phyloP scores from a whole-genome alignment of 441 rosid species.

The Capsella rubella region DNA sequence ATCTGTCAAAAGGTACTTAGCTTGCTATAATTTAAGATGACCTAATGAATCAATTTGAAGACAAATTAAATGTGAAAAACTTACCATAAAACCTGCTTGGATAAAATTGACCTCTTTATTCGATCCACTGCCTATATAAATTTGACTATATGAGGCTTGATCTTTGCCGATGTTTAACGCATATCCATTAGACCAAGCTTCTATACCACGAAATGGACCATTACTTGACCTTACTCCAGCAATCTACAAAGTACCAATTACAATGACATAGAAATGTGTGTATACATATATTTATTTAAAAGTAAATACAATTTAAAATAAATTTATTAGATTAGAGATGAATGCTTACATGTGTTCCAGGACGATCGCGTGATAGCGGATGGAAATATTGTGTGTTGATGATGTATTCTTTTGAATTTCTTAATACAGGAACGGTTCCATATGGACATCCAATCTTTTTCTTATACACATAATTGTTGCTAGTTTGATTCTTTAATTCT shows the following conservation, averaged over 20 bases:
- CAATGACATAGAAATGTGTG: not conserved
- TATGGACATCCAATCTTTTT: not conserved
- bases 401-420: not conserved
- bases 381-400: not conserved
- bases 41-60: not conserved
- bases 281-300: not conserved
- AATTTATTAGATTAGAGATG: not conserved
- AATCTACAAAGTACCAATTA: not conserved
- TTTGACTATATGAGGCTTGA: slow-evolving; percentile 18
- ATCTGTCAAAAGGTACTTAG: not conserved
- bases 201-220: slow-evolving; percentile 10
- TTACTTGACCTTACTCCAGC: not conserved
- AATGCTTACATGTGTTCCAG: slow-evolving; percentile 12
- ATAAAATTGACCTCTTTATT: slow-evolving; percentile 4
- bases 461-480: not conserved
- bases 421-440: not conserved
- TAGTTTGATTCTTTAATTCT: not conserved
- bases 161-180: not conserved
- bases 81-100: slow-evolving; percentile 14
- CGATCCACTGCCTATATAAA: slow-evolving; percentile 12
- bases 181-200: not conserved
- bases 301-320: not conserved
- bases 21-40: too few species aligned
- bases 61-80: slow-evolving; percentile 6
- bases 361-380: not conserved